Base-by-base conservation (phyloP, 495 filamentous ascomycete genomes). In the Alectoria sarmentosa region DNA sequence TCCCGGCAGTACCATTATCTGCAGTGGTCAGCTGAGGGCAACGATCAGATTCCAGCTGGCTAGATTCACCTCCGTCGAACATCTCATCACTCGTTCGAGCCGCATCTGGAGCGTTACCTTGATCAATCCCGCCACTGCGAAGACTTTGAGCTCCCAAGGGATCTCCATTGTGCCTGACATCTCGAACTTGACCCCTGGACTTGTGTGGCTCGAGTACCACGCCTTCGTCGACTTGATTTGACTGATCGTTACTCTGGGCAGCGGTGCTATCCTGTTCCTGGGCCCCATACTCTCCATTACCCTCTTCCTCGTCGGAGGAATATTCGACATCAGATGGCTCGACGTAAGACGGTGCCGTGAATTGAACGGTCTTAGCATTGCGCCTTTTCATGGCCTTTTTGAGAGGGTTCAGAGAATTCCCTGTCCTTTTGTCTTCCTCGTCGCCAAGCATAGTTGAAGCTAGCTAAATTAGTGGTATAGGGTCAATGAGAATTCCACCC, bases 271-370 rank as follows among this genome's bases (percentile, higher is more conserved):
- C 73, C 17, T 73, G 63, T 28, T 78, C 77, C 46, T 68, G 67
- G 13, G 68, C 65, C 44, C 70, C 71, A 39, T 74, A 72, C 38
- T 80, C 78, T 39, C 73, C 74, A 62, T 77, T 77, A 38, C 84
- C 85, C 55, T 87, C 86, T 65, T 92, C 91, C 58, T 96, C 94
- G n/a, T 96, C 92, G 2, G 83, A 85, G 1, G 90, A 93, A 72
- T 90, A 96, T 41, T 96, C 92, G 57, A 90, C 80, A 69, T 96
- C 92, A 9, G 91, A 92, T 46, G 93, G 91, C 73, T 97, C 91
- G 23, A 93, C 87, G 69, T 92, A 96, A 15, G 90, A 96, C 1
- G 90, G 90, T 15, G 87, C 82, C 15, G 90, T 81, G 67, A 98
- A 98, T 37, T 89, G 85, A 30, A 98, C 94, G 0, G 86, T 93